phyloP scores from a whole-genome alignment of 169 alveolate genomes.

The Eimeria zaria region DNA sequence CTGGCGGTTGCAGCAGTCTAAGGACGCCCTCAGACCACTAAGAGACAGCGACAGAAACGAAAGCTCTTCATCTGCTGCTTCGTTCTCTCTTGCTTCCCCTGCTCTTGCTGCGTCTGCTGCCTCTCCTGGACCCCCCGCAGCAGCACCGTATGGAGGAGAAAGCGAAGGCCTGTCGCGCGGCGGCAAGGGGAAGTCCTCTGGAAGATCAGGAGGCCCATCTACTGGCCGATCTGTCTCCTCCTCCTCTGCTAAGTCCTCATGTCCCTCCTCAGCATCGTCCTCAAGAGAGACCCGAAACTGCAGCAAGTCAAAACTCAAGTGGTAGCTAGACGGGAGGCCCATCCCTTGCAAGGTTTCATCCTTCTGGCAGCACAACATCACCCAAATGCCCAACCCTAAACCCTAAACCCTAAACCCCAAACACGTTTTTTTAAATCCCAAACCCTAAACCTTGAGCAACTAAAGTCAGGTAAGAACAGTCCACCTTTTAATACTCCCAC shows the following conservation, averaged over 20 bases:
- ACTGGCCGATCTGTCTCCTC: neutral
- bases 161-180: neutral
- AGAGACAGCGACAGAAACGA: slow-evolving; percentile 40
- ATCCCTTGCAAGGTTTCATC: slow-evolving; percentile 86
- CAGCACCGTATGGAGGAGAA: neutral
- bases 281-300: slow-evolving; percentile 86
- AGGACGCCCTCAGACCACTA: slow-evolving; percentile 21
- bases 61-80: neutral
- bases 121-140: neutral
- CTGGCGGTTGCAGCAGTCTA: slow-evolving; percentile 82
- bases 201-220: slow-evolving; percentile 24
- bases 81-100: neutral
- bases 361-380: slow-evolving; percentile 41
- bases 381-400: neutral
- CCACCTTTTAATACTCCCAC: neutral
- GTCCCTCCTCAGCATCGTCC: slow-evolving; percentile 82
- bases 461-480: neutral
- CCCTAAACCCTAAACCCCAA: neutral
- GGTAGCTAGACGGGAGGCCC: slow-evolving; percentile 87
- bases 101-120: neutral
- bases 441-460: neutral
- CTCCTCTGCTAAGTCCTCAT: neutral
- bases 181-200: slow-evolving; percentile 43
- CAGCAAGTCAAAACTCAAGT: slow-evolving; percentile 86
- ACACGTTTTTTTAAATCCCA: neutral